phyloP scores from a whole-genome alignment of 495 filamentous ascomycete species.

The Clavariopsis aquatica region DNA sequence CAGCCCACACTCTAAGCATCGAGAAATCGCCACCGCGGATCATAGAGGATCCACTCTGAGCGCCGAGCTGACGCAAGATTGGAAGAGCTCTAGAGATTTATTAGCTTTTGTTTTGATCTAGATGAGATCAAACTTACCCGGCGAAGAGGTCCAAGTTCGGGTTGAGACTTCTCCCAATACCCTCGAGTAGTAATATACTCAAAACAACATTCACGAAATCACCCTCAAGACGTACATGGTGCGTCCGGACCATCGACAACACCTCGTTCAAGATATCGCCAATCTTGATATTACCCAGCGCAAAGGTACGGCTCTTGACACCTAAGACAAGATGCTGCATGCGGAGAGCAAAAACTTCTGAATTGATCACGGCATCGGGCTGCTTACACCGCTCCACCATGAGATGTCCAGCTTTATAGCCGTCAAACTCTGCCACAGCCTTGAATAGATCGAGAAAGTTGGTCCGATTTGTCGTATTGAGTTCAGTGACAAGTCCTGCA shows the following conservation, averaged over 20 bases:
- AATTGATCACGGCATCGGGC: conserved; percentile 81
- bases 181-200: conserved; percentile 88
- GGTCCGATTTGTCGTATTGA: conserved; percentile 78
- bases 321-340: conserved; percentile 94
- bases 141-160: conserved; percentile 86
- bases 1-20: conserved; percentile 94
- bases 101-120: neutral
- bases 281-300: conserved; percentile 92
- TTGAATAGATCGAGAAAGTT: conserved; percentile 98
- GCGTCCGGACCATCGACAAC: conserved; percentile 83
- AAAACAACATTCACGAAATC: conserved; percentile 99
- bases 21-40: conserved; percentile 67
- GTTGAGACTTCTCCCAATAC: conserved; percentile 85
- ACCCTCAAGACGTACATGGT: conserved; percentile 94
- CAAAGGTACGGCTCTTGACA: conserved; percentile 87
- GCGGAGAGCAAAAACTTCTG: conserved; percentile 86
- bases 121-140: conserved; percentile 54
- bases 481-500: conserved; percentile 91
- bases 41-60: conserved; percentile 69
- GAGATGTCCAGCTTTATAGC: conserved; percentile 88
- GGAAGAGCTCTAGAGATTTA: conserved; percentile 68
- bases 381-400: conserved; percentile 96
- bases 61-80: conserved; percentile 84
- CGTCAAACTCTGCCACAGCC: conserved; percentile 94
- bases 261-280: conserved; percentile 92